Conservation (phyloP, 192 early-diverging fungal genomes). For the Pecoramyces ruminantium region DNA sequence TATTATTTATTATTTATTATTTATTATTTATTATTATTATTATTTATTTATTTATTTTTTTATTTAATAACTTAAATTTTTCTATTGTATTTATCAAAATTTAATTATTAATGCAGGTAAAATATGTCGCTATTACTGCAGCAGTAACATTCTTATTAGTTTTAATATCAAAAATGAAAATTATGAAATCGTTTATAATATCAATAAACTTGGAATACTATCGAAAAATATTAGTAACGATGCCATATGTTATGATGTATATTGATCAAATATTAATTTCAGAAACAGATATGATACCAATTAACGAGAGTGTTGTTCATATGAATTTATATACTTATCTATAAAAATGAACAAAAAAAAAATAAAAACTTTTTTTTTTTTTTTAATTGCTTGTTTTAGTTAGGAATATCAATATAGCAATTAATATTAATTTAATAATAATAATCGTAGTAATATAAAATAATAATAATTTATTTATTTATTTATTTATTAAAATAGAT, state of each 20-base stretch:
- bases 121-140: not conserved
- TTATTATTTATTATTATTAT: no score
- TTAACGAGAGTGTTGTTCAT: not conserved
- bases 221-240: not conserved
- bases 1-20: no score
- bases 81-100: no score
- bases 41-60: not conserved
- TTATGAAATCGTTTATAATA: not conserved
- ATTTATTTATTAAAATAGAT: no score
- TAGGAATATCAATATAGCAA: no score
- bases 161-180: not conserved
- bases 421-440: no score
- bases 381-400: no score
- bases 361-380: no score
- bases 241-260: not conserved
- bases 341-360: no score
- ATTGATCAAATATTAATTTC: not conserved
- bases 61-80: no score
- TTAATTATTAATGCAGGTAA: not conserved
- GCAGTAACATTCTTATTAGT: not conserved
- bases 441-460: no score
- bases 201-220: not conserved
- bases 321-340: not conserved
- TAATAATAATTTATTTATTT: no score
- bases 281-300: not conserved